Evolutionary conservation across 768 basidiomycete genomes (phyloP).

Genomic region (Pulveroboletus sp.): DNA sequence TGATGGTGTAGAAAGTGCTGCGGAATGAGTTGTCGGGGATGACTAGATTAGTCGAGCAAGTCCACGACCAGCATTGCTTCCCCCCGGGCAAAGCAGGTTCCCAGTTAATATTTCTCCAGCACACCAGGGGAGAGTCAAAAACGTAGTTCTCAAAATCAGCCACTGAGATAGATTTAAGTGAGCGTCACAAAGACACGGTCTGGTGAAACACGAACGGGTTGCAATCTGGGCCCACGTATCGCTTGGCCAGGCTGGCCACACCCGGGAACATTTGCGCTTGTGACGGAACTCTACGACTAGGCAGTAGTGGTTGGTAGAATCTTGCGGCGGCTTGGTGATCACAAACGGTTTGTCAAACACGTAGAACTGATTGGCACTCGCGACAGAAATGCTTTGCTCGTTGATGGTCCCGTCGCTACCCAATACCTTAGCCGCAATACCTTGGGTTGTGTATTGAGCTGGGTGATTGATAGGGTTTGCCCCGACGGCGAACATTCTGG

Average conservation of each 20-base stretch:
- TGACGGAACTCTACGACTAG: constrained; percentile 6
- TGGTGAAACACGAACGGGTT: constrained; percentile 1
- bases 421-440: not conserved
- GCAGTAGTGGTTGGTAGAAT: constrained; percentile 4
- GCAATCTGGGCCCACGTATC: not conserved
- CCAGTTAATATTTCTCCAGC: constrained; percentile 2
- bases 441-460: not conserved
- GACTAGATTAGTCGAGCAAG: no score
- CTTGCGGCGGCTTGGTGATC: not conserved
- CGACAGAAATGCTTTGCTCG: constrained; percentile 4
- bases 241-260: constrained; percentile 4
- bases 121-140: not conserved
- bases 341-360: constrained; percentile 4
- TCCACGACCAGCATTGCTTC: no score
- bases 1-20: no score
- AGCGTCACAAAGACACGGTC: not conserved
- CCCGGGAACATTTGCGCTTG: constrained; percentile 3
- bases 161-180: not conserved
- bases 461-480: not conserved
- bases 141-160: not conserved
- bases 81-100: not conserved
- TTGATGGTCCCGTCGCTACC: not conserved
- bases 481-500: not conserved
- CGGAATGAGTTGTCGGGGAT: no score
- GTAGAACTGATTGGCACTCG: constrained; percentile 2